Evolutionary conservation across 1,284 basidiomycete genomes (phyloP).

Genomic region (Mycosarcoma maydis): DNA sequence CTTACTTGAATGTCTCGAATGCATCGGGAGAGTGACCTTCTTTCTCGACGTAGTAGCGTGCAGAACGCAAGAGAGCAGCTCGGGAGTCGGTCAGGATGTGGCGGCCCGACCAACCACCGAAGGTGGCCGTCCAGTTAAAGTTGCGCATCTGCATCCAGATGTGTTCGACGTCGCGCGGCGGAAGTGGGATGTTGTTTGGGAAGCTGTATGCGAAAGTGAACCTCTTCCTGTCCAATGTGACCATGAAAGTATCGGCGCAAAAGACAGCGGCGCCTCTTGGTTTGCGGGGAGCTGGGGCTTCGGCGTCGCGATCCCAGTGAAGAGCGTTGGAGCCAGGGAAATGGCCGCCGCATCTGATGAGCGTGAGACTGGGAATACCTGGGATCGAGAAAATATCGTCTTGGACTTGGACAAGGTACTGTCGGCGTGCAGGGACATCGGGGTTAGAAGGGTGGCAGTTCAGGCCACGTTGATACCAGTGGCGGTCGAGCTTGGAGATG

Average conservation of each 20-base stretch:
- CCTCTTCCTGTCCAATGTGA: constrained; percentile 19
- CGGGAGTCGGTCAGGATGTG: constrained; percentile 30
- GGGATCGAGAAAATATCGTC: constrained; percentile 15
- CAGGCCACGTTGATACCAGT: constrained; percentile 37
- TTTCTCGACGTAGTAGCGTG: constrained; percentile 31
- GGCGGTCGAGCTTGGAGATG: constrained; percentile 35
- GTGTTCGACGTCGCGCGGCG: constrained; percentile 29
- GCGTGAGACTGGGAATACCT: constrained; percentile 12
- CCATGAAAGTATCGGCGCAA: constrained; percentile 37
- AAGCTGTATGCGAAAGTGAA: constrained; percentile 37
- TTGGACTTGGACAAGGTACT: constrained; percentile 13
- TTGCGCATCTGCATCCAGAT: constrained; percentile 37
- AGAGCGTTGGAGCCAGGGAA: constrained; percentile 21
- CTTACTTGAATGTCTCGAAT: constrained; percentile 17
- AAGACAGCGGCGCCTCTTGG: constrained; percentile 22
- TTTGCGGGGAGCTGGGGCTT: neutral
- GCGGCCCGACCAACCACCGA: constrained; percentile 35
- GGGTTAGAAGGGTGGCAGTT: constrained; percentile 8
- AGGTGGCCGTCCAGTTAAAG: constrained; percentile 30
- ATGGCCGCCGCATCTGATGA: constrained; percentile 36
- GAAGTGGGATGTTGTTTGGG: constrained; percentile 38
- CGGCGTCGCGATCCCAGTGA: constrained; percentile 29
- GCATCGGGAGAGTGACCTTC: constrained; percentile 24
- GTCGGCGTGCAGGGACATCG: constrained; percentile 26
- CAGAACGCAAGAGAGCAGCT: constrained; percentile 15